Percentiles rank a stretch among this genome's conserved stretches.
phyloP scores from a whole-genome alignment of 2,329 filamentous ascomycete species.

The Chaetomium globosum region DNA sequence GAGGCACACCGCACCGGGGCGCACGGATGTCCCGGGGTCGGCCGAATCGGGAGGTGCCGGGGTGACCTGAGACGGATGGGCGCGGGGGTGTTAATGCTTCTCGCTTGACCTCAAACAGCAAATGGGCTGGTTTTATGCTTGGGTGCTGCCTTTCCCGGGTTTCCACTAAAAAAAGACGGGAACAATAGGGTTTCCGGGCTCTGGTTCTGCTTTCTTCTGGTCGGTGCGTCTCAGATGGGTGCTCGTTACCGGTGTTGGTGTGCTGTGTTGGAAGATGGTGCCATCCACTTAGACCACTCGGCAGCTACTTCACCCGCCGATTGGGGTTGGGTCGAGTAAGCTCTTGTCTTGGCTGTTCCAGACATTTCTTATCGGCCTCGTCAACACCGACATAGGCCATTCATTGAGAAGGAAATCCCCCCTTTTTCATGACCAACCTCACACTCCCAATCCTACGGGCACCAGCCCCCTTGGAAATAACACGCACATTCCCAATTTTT shows the following conservation, averaged over 20 bases:
- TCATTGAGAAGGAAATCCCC: not conserved
- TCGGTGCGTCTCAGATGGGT: slow-evolving; percentile 1
- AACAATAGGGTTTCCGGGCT: not conserved
- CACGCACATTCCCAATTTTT: slow-evolving; percentile 10
- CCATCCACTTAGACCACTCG: not conserved
- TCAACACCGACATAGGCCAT: too few relatives aligned
- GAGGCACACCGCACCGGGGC: slow-evolving; percentile 23
- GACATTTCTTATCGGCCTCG: too few relatives aligned
- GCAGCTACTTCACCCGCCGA: not conserved
- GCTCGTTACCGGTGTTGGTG: slow-evolving; percentile 10
- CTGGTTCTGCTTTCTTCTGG: not conserved
- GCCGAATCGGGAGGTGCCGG: slow-evolving; percentile 6
- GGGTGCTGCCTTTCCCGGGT: not conserved
- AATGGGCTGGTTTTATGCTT: not conserved
- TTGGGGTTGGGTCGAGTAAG: not conserved
- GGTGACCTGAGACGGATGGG: slow-evolving; percentile 12
- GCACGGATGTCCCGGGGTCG: slow-evolving; percentile 24
- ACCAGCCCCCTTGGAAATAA: slow-evolving; percentile 14
- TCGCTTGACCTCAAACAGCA: not conserved
- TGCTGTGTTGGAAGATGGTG: not conserved
- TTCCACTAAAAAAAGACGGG: not conserved
- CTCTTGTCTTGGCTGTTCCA: not conserved
- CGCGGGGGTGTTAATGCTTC: slow-evolving; percentile 18
- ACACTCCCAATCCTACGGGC: not conserved
- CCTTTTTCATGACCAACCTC: not conserved